A percentile compares a stretch with the other conserved stretches of the same genome.
Conservation (phyloP, 345 rosid genomes). For the Luvunga scandens region DNA sequence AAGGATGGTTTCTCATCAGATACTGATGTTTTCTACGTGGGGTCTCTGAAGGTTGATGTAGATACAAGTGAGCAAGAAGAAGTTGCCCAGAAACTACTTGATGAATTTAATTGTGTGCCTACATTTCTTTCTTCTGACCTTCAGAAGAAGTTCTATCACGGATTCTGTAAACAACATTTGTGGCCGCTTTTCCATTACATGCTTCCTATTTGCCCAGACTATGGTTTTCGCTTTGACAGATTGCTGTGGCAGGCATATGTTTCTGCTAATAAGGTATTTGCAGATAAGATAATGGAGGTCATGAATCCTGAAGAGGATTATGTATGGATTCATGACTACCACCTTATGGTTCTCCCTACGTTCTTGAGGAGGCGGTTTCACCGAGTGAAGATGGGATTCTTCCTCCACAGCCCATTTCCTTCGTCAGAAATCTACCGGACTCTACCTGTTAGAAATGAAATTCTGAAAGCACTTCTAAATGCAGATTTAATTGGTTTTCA, state of each 20-base stretch:
- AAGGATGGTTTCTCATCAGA: slow-evolving; percentile 42
- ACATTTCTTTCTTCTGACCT: slow-evolving; percentile 45
- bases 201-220: slow-evolving; percentile 47
- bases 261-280: slow-evolving; percentile 49
- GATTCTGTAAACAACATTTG: slow-evolving; percentile 45
- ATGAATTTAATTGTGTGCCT: slow-evolving; percentile 43
- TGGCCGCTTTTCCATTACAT: slow-evolving; percentile 57
- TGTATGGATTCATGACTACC: slow-evolving; percentile 58
- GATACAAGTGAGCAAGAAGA: slow-evolving; percentile 42
- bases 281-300: slow-evolving; percentile 44
- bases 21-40: slow-evolving; percentile 40
- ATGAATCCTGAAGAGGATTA: slow-evolving; percentile 43
- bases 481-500: slow-evolving; percentile 52
- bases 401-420: slow-evolving; percentile 53
- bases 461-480: slow-evolving; percentile 41
- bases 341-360: slow-evolving; percentile 48
- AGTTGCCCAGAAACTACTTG: slow-evolving; percentile 37
- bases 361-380: slow-evolving; percentile 41
- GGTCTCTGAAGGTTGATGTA: slow-evolving; percentile 40
- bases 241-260: slow-evolving; percentile 46
- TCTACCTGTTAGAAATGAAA: slow-evolving; percentile 43
- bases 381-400: slow-evolving; percentile 51
- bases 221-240: slow-evolving; percentile 41
- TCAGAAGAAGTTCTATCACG: slow-evolving; percentile 41
- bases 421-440: slow-evolving; percentile 51